Base-by-base conservation (phyloP, 1,284 basidiomycete genomes). In the Ganoderma multipileum region DNA sequence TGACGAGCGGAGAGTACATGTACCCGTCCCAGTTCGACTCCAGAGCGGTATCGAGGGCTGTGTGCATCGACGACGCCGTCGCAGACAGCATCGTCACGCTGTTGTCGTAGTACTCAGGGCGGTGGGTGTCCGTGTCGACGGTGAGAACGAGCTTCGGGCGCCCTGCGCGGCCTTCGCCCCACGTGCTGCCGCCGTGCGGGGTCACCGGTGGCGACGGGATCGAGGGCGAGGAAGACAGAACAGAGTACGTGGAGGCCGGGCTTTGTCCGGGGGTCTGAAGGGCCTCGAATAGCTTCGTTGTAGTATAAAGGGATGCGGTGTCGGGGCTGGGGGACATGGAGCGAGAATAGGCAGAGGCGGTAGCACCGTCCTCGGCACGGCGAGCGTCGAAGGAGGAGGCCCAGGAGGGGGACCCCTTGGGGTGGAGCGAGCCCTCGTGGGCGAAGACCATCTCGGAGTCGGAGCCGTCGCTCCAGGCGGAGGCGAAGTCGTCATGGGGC, bases 1-100 rank as follows among this genome's bases (percentile, higher is more conserved):
- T 58, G 63, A 67, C 71, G 38, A 75, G 72, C 18, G 75, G 70
- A 14, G 75, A 75, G 67, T 75, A 78, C 64, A 75, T 66, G 59
- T 73, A 76, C 44, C 74, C 75, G 18, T 73, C 76, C 64, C 68
- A 70, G 64, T 61, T 68, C 12, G 75, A 75, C 71, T 92, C 91
- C 60, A 91, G 86, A 30, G 91, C 91, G 9, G 91, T 92, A 70
- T 92, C 91, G 61, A 91, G 86, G 30, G 91, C 91, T 9, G 91
- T 92, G 70, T 90, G 89, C 90, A 92, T 91, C 69, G 84, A 82
- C 42, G 89, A 87, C 36, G 88, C 89, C 33, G 83, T 80, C 1
- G 85, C 82, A 30, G 89, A 89, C 67, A 81, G 82, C 67, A 87
- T 86, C 50, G 81, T 80, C 71, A 81, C 79, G 74, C 82, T 84